Base-by-base conservation (phyloP, 75 land plant species). In the Azolla pinnata region DNA sequence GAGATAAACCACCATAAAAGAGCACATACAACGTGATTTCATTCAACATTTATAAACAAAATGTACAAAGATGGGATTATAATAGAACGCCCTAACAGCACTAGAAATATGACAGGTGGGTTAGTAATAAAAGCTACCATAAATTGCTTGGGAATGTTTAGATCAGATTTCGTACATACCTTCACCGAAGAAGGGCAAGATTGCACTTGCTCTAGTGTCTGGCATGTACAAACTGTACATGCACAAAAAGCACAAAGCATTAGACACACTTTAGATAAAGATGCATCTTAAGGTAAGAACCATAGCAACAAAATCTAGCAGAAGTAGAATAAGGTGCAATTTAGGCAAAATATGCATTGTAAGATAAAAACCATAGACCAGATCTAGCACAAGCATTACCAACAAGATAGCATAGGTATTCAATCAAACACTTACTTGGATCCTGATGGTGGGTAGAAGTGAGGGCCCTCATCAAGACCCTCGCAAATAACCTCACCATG, bases 381-480 rank as follows among this genome's bases (percentile, higher is more conserved):
- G 12, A 35, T 35, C 10, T 12, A 35, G 40, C 10, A 5, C 5
- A 12, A 35, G 40, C 10, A 35, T 12, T 5, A 5, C 40, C 40
- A 35, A 35, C 5, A 35, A 47, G 50, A 47, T 9, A 47, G 19
- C 18, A 47, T 12, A 16, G 50, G 18, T 47, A 14, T 38, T 7
- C 14, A 14, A 7, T 14, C 42, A 38, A 38, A 38, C 50, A 47
- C 50, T 47, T 47, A 18, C 18, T 47, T 7, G 50, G 20, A 47
- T 16, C 18, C 50, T 20, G 20, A 9, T 9, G 44, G 57, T 2
- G 71, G 79, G 21, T 71, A 53, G 28, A 70, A 67, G 27, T 81
- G 78, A 50, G 90, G 90, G 18, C 90, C 90, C 47, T 86, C 90
- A 44, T 86, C 90, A 38, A 57, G 67, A 33, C 90, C 90, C 72